Evolutionary conservation across 148 eudicot species (phyloP).

Genomic region (Chenopodium quinoa): DNA sequence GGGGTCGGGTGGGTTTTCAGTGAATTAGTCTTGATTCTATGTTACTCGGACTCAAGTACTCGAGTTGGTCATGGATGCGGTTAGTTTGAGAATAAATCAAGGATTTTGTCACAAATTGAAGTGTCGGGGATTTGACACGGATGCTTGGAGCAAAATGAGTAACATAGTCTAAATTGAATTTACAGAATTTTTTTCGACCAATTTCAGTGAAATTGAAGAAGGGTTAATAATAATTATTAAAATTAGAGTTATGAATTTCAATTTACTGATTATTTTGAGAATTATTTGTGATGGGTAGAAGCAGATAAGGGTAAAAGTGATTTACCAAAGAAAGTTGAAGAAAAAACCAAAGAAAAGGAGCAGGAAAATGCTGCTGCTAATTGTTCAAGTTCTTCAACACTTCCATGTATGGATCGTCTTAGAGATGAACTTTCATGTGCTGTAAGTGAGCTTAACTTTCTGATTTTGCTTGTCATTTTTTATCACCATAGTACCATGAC

Average conservation of each 20-base stretch:
- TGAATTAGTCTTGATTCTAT: background rate
- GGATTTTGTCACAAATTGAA: too few species aligned
- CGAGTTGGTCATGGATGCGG: too few species aligned
- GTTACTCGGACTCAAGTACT: background rate
- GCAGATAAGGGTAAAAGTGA: conserved; percentile 21
- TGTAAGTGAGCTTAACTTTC: conserved; percentile 37
- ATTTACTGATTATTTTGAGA: background rate
- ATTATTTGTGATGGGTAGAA: conserved; percentile 7
- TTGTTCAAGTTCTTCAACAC: conserved; percentile 33
- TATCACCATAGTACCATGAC: background rate
- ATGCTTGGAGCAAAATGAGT: too few species aligned
- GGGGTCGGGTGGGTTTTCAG: background rate
- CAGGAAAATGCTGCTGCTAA: conserved; percentile 27
- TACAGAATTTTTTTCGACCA: background rate
- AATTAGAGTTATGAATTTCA: background rate
- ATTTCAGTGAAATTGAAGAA: background rate
- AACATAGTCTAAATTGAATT: background rate
- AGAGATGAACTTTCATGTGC: conserved; percentile 96
- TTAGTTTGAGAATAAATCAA: too few species aligned
- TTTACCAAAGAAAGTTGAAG: conserved; percentile 37
- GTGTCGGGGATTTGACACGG: too few species aligned
- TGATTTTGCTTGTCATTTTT: background rate
- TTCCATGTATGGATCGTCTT: conserved; percentile 72
- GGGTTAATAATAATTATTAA: background rate
- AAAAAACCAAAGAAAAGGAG: conserved; percentile 20